A percentile compares a stretch with the other conserved stretches of the same genome.
These are phyloP conservation scores for Agapanthus africanus DNA, from an alignment of 106 monocot genomes.

Conservation along the genomic window DNA sequence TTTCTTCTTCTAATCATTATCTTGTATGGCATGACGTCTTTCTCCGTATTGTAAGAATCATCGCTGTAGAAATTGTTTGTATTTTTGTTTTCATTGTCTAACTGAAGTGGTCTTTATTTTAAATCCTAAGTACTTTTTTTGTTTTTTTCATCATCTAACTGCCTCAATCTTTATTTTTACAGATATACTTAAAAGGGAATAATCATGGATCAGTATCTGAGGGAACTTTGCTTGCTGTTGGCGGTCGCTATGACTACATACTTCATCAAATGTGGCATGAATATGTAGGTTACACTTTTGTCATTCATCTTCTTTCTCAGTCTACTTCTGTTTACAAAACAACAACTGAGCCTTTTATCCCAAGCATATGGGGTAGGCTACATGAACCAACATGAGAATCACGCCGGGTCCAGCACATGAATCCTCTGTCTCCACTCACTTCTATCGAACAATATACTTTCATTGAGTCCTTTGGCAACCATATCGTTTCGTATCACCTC, in stretches of 20 bases:
- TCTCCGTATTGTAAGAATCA: background rate
- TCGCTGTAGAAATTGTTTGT: background rate
- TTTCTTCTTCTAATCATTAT: background rate
- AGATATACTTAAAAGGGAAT: constrained; percentile 70
- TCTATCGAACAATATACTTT: too few relatives aligned
- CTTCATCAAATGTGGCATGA: constrained; percentile 62
- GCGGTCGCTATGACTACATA: constrained; percentile 85
- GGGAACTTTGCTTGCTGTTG: constrained; percentile 65
- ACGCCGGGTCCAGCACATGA: too few relatives aligned
- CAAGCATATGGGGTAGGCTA: too few relatives aligned
- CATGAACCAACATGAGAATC: too few relatives aligned
- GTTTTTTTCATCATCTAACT: too few relatives aligned
- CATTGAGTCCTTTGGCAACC: too few relatives aligned
- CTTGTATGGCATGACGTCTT: background rate
- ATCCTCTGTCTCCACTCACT: too few relatives aligned
- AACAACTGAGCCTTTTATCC: too few relatives aligned
- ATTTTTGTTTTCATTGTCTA: background rate
- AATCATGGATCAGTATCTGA: constrained; percentile 39
- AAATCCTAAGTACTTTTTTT: too few relatives aligned
- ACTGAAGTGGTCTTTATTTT: background rate
- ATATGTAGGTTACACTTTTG: constrained; percentile 32
- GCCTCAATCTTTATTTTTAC: constrained; percentile 18
- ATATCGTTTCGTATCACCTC: too few relatives aligned
- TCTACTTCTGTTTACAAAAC: too few relatives aligned
- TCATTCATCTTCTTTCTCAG: background rate